Evolutionary conservation across 306 rosid genomes (phyloP).

Genomic region (Hippophae tibetana): DNA sequence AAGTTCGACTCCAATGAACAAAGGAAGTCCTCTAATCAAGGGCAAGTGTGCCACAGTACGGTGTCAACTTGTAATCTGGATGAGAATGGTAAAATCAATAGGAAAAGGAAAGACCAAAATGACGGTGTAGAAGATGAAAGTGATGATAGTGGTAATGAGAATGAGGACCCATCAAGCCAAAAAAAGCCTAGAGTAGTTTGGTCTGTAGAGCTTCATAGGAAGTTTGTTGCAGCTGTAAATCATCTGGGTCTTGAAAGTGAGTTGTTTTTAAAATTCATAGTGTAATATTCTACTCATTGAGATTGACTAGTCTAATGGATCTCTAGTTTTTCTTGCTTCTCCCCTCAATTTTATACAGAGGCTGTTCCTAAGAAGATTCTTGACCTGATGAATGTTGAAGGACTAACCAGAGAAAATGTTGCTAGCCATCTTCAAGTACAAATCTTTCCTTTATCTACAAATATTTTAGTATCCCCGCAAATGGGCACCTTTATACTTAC

Average conservation of each 20-base stretch:
- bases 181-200: conserved; percentile 72
- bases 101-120: conserved; percentile 47
- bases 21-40: conserved; percentile 21
- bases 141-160: conserved; percentile 37
- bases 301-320: background rate
- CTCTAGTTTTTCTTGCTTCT: background rate
- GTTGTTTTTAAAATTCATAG: conserved; percentile 17
- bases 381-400: conserved; percentile 78
- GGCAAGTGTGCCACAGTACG: conserved; percentile 17
- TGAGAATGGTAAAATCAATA: conserved; percentile 20
- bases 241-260: conserved; percentile 69
- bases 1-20: conserved; percentile 40
- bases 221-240: conserved; percentile 62
- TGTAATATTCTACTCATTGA: background rate
- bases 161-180: conserved; percentile 44
- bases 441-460: conserved; percentile 12
- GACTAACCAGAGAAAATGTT: conserved; percentile 82
- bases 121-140: conserved; percentile 51
- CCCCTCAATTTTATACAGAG: conserved; percentile 35
- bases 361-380: conserved; percentile 84
- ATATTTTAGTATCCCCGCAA: background rate
- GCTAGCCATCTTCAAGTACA: conserved; percentile 89
- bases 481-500: background rate
- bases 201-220: conserved; percentile 54
- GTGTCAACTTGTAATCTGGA: conserved; percentile 24